Evolutionary conservation across 768 basidiomycete species (phyloP).

Genomic region (Fomitopsis serialis): DNA sequence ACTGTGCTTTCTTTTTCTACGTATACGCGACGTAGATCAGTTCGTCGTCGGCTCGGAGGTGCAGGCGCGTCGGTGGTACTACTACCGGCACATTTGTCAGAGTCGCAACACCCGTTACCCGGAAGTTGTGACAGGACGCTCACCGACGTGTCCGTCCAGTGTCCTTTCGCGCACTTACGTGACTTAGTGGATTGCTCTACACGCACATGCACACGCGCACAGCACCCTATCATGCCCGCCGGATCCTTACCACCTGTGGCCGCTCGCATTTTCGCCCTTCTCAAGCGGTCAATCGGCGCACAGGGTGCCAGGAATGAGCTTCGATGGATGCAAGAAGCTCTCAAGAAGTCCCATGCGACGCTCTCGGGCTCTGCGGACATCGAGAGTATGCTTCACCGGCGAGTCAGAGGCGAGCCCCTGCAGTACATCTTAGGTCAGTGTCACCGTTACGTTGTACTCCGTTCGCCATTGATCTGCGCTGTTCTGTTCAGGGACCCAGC

Average conservation of each 20-base stretch:
- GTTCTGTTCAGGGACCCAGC: constrained; percentile 63
- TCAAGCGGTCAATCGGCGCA: constrained; percentile 29
- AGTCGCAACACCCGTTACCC: too few species aligned
- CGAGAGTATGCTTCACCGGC: constrained; percentile 48
- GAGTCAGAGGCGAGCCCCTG: constrained; percentile 70
- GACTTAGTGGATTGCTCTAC: too few species aligned
- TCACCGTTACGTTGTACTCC: constrained; percentile 7
- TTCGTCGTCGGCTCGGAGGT: too few species aligned
- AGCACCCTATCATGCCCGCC: background rate
- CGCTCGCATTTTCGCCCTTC: constrained; percentile 19
- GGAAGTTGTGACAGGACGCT: too few species aligned
- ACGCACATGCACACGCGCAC: background rate
- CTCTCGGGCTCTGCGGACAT: constrained; percentile 22
- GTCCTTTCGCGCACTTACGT: too few species aligned
- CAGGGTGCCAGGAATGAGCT: constrained; percentile 37
- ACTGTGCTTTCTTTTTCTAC: too few species aligned
- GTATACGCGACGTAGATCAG: too few species aligned
- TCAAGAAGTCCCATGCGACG: constrained; percentile 5
- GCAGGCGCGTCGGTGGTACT: too few species aligned
- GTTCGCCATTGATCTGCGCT: constrained; percentile 1
- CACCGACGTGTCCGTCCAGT: too few species aligned
- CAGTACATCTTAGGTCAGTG: constrained; percentile 83
- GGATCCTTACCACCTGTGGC: background rate
- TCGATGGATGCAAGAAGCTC: constrained; percentile 41
- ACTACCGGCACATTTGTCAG: too few species aligned